Percentiles rank a stretch among this genome's conserved stretches.
Evolutionary conservation across 1,284 basidiomycete species (phyloP).

Genomic region (Rhodotorula sp.): DNA sequence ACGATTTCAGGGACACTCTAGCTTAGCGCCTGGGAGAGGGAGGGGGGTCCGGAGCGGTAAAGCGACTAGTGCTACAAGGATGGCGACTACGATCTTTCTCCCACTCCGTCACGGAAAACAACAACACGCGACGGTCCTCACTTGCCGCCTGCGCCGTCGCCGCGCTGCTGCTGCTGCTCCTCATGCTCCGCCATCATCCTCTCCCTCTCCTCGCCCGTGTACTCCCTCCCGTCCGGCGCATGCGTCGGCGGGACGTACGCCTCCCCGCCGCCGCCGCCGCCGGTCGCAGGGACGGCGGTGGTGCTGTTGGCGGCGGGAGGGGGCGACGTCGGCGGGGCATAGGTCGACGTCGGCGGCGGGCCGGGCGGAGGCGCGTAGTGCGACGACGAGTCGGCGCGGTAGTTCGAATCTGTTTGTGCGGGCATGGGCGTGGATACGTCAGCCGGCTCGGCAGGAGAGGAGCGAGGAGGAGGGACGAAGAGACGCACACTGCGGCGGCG

Average conservation of each 20-base stretch:
- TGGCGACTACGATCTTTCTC: no score
- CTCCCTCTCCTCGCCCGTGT: not conserved
- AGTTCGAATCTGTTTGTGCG: conserved; percentile 16
- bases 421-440: not conserved
- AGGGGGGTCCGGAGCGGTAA: no score
- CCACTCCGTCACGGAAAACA: no score
- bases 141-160: no score
- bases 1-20: no score
- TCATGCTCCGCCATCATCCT: not conserved
- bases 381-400: conserved; percentile 17
- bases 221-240: conserved; percentile 7
- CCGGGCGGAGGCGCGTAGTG: conserved; percentile 18
- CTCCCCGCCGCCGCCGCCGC: not conserved
- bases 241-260: conserved; percentile 27
- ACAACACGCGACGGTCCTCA: no score
- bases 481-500: conserved; percentile 19
- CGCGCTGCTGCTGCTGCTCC: not conserved
- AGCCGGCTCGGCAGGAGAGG: no score
- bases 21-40: no score
- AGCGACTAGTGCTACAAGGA: no score
- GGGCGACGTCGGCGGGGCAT: conserved; percentile 24
- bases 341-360: not conserved
- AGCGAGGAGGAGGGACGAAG: not conserved
- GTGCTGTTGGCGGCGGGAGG: conserved; percentile 20
- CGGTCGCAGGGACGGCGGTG: no score